phyloP scores from a whole-genome alignment of 2,329 filamentous ascomycete species.

The Diaporthe batatas region DNA sequence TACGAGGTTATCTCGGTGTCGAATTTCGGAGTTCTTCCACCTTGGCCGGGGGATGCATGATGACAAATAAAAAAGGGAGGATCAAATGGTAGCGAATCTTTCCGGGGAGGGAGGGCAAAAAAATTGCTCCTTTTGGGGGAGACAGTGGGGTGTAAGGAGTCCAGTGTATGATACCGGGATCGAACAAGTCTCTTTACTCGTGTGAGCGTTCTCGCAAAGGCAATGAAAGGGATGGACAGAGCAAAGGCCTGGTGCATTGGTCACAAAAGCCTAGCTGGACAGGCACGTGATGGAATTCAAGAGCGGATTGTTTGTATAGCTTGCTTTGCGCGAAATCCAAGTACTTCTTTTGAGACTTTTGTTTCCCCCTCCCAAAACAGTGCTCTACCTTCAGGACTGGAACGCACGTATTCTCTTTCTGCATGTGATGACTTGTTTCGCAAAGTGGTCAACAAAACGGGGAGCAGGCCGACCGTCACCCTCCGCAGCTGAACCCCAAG shows the following conservation, averaged over 20 bases:
- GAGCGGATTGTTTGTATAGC: slow-evolving; percentile 34
- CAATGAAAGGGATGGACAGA: slow-evolving; percentile 13
- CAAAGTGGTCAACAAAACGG: neutral
- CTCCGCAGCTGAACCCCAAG: neutral
- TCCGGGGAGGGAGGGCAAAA: slow-evolving; percentile 18
- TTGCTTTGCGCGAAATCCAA: slow-evolving; percentile 36
- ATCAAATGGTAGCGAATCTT: slow-evolving; percentile 35
- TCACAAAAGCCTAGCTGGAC: slow-evolving; percentile 32
- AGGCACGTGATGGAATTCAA: slow-evolving; percentile 32
- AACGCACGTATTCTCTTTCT: slow-evolving; percentile 15
- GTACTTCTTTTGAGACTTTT: slow-evolving; percentile 15
- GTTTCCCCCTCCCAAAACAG: too few species aligned
- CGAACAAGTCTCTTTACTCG: slow-evolving; percentile 30
- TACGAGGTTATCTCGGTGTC: slow-evolving; percentile 35
- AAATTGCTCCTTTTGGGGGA: neutral
- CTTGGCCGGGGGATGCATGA: slow-evolving; percentile 37
- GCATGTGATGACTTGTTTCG: neutral
- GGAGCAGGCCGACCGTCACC: slow-evolving; percentile 2
- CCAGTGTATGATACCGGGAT: slow-evolving; percentile 38
- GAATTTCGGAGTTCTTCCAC: slow-evolving; percentile 23
- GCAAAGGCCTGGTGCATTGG: slow-evolving; percentile 10
- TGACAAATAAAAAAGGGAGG: slow-evolving; percentile 38
- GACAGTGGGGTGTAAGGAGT: slow-evolving; percentile 38
- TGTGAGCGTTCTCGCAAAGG: slow-evolving; percentile 39
- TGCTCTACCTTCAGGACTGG: slow-evolving; percentile 1